Conservation (phyloP, 2,329 filamentous ascomycete species). For the Aspergillus puulaauensis region DNA sequence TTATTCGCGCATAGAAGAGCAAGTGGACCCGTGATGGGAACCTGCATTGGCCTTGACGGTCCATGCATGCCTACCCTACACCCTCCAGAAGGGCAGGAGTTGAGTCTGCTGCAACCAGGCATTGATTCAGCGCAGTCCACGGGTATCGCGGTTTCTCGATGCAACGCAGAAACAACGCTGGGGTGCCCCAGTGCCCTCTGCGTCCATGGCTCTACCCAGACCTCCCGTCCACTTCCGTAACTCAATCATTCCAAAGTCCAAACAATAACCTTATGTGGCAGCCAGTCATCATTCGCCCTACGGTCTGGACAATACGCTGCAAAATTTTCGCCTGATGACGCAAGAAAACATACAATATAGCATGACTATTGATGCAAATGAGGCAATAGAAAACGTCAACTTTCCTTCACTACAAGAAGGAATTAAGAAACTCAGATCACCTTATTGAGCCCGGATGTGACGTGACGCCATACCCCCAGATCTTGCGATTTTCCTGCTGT, state of each 20-base stretch:
- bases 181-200: not conserved
- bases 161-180: not conserved
- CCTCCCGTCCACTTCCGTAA: slow-evolving; percentile 1
- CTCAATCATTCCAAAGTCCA: not conserved
- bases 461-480: not conserved
- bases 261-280: not conserved
- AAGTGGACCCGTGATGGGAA: not conserved
- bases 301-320: not conserved
- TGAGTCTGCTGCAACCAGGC: too few relatives aligned
- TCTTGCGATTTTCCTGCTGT: not conserved
- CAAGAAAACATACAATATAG: not conserved
- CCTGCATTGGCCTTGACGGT: not conserved
- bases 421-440: not conserved
- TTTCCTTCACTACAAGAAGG: not conserved
- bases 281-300: not conserved
- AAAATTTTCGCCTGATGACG: slow-evolving; percentile 1
- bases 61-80: not conserved
- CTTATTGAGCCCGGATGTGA: not conserved
- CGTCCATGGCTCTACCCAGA: not conserved
- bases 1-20: not conserved
- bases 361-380: not conserved
- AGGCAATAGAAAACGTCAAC: not conserved
- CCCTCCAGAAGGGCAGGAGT: too few relatives aligned
- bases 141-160: not conserved
- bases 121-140: too few relatives aligned